phyloP scores from a whole-genome alignment of 352 stramenopile genomes.

The Halophytophthora batemanensis region DNA sequence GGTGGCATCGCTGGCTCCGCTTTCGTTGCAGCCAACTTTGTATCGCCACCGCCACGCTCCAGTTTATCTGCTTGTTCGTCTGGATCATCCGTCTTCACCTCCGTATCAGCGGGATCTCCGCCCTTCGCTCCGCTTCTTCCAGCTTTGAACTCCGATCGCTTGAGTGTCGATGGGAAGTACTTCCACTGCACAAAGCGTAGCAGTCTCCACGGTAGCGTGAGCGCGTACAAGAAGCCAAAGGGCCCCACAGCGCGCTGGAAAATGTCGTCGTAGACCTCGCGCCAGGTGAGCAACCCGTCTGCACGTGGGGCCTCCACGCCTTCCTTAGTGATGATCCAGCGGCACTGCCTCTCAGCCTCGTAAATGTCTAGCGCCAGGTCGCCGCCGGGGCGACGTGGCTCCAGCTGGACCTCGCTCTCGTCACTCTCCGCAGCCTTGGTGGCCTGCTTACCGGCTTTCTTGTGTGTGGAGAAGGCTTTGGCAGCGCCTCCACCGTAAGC shows the following conservation, averaged over 20 bases:
- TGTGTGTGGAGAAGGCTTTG: constrained; percentile 43
- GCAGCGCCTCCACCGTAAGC: constrained; percentile 51
- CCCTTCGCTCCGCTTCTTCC: constrained; percentile 8
- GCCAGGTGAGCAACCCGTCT: constrained; percentile 46
- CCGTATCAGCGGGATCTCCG: not conserved
- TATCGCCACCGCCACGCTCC: constrained; percentile 13
- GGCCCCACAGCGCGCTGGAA: constrained; percentile 45
- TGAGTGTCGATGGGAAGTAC: constrained; percentile 41
- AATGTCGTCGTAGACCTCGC: constrained; percentile 36
- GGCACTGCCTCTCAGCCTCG: constrained; percentile 54
- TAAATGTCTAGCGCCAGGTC: constrained; percentile 73
- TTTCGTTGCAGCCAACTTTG: constrained; percentile 3
- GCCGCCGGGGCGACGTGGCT: constrained; percentile 31
- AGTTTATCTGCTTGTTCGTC: constrained; percentile 16
- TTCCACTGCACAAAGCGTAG: constrained; percentile 44
- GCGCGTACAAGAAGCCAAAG: constrained; percentile 64
- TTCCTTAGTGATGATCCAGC: constrained; percentile 29
- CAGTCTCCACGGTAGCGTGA: constrained; percentile 48
- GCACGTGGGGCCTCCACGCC: constrained; percentile 31
- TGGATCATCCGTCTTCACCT: not conserved
- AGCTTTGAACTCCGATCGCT: too few relatives aligned
- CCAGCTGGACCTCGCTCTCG: constrained; percentile 11
- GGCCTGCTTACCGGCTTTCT: constrained; percentile 24
- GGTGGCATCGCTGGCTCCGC: constrained; percentile 5
- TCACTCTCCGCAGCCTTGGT: constrained; percentile 24